phyloP scores from a whole-genome alignment of 2,329 filamentous ascomycete genomes.

The Rugonectria rugulosa region DNA sequence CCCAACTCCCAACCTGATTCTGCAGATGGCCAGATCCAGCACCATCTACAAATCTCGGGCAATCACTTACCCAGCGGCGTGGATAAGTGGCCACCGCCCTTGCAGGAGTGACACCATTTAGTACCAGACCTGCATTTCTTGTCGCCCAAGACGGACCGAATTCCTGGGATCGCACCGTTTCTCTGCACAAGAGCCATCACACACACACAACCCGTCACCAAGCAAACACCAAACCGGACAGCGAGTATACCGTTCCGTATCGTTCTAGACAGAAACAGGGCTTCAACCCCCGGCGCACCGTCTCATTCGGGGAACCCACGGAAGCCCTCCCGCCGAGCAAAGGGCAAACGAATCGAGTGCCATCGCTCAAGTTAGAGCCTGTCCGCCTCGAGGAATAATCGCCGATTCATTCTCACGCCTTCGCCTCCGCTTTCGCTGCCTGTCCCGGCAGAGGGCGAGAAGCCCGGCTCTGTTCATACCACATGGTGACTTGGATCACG shows the following conservation, averaged over 20 bases:
- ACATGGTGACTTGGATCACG: slow-evolving; percentile 8
- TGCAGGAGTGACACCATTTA: slow-evolving; percentile 4
- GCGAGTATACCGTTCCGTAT: too few relatives aligned
- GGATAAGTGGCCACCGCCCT: slow-evolving; percentile 4
- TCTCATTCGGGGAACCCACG: slow-evolving; percentile 4
- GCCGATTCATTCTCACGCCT: too few relatives aligned
- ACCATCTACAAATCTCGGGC: neutral
- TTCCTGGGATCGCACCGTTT: neutral
- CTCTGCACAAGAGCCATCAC: neutral
- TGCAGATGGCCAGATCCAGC: slow-evolving; percentile 10
- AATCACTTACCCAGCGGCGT: slow-evolving; percentile 1
- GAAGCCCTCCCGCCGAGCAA: slow-evolving; percentile 1
- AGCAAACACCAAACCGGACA: too few relatives aligned
- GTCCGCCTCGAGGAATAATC: neutral
- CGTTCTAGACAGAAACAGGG: too few relatives aligned
- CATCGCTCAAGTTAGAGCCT: too few relatives aligned
- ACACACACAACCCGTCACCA: neutral
- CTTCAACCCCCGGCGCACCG: slow-evolving; percentile 1
- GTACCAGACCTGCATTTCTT: slow-evolving; percentile 14
- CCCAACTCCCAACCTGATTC: too few relatives aligned
- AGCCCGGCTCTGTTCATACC: too few relatives aligned
- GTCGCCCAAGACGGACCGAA: too few relatives aligned
- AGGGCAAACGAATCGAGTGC: neutral
- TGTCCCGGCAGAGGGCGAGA: too few relatives aligned
- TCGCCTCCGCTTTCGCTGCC: too few relatives aligned